These are phyloP conservation scores for Gonapodya sp. DNA, from an alignment of 192 early-diverging fungal species.

Conservation along the genomic window DNA sequence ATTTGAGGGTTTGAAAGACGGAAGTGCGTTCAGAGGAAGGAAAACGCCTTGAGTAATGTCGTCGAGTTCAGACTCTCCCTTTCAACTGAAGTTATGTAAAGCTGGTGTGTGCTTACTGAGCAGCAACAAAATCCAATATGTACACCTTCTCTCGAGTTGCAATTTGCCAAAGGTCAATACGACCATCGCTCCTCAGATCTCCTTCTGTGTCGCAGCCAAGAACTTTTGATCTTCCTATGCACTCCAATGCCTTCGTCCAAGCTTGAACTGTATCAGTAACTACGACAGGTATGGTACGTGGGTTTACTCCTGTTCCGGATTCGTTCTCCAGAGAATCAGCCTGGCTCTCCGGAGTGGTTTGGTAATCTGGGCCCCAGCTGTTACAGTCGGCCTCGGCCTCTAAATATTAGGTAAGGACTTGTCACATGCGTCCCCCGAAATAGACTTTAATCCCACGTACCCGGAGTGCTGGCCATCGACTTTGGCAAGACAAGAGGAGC, in stretches of 20 bases:
- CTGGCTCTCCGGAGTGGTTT: no score
- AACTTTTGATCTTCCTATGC: background rate
- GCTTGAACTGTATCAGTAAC: background rate
- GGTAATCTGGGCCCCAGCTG: no score
- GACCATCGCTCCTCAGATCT: background rate
- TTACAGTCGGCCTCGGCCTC: no score
- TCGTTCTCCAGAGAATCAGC: no score
- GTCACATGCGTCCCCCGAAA: no score
- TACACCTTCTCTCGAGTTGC: background rate
- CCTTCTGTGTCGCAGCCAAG: slow-evolving; percentile 1
- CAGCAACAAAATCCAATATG: slow-evolving; percentile 9
- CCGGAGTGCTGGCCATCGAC: no score
- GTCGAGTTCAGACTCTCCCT: no score
- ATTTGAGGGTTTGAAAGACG: background rate
- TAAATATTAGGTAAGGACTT: no score
- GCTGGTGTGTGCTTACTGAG: background rate
- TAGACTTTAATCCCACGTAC: no score
- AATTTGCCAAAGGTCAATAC: slow-evolving; percentile 1
- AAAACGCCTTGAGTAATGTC: no score
- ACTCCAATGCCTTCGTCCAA: background rate
- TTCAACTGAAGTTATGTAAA: background rate
- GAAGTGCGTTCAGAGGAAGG: background rate
- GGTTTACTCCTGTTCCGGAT: no score
- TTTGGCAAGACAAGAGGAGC: no score
- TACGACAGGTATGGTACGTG: background rate